These are phyloP conservation scores for Saksenaea vasiformis DNA, from an alignment of 371 early-diverging fungal species.

Conservation along the genomic window DNA sequence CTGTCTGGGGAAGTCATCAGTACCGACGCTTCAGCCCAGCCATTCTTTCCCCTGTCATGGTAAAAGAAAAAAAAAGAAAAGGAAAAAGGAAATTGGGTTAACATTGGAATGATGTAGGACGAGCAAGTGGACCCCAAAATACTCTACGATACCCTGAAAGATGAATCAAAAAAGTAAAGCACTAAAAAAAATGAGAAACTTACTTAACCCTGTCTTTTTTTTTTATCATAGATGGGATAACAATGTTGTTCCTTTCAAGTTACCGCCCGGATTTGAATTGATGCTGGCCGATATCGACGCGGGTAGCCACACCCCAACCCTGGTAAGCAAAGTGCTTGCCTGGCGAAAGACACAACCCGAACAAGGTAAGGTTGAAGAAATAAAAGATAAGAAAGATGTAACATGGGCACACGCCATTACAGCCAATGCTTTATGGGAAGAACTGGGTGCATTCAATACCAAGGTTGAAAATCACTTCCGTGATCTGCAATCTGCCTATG, in stretches of 20 bases:
- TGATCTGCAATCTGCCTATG: slow-evolving; percentile 27
- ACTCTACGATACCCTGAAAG: slow-evolving; percentile 26
- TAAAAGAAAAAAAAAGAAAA: slow-evolving; percentile 16
- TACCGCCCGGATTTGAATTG: slow-evolving; percentile 78
- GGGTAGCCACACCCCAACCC: slow-evolving; percentile 90
- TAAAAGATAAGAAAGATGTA: not conserved
- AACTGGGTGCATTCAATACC: slow-evolving; percentile 56
- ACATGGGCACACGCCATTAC: not conserved
- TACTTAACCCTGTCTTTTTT: not conserved
- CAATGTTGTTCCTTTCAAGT: slow-evolving; percentile 55
- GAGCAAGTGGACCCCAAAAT: slow-evolving; percentile 27
- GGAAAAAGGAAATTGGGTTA: too few relatives aligned
- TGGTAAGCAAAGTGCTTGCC: slow-evolving; percentile 84
- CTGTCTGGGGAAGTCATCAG: slow-evolving; percentile 86
- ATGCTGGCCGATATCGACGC: slow-evolving; percentile 91
- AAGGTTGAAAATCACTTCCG: slow-evolving; percentile 50
- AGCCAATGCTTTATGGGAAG: slow-evolving; percentile 63
- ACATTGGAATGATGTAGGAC: slow-evolving; percentile 20
- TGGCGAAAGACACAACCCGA: slow-evolving; percentile 79
- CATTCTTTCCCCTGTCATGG: slow-evolving; percentile 67
- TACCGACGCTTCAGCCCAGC: slow-evolving; percentile 85
- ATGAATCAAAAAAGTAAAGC: slow-evolving; percentile 28
- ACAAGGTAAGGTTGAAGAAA: slow-evolving; percentile 29
- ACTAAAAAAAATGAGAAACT: not conserved
- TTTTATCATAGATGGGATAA: slow-evolving; percentile 82